Percentiles rank a stretch among this genome's conserved stretches.
Conservation (phyloP, 2,329 filamentous ascomycete genomes). For the Hymenoscyphus occultus region DNA sequence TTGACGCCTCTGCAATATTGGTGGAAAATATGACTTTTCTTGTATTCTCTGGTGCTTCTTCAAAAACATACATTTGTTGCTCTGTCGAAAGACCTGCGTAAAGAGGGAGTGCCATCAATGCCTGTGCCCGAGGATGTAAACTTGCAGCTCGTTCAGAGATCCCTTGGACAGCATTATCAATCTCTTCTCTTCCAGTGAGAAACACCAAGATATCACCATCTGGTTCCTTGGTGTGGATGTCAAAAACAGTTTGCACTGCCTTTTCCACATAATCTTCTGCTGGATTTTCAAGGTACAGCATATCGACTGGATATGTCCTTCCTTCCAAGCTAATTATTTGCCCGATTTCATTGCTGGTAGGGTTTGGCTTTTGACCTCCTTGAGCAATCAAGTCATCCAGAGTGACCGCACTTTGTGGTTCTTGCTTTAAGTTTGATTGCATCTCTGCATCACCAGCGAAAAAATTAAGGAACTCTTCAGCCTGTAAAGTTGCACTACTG, state of each 20-base stretch:
- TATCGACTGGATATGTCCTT: constrained; percentile 83
- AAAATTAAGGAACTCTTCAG: constrained; percentile 79
- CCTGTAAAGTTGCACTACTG: constrained; percentile 90
- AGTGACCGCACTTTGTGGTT: constrained; percentile 39
- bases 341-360: constrained; percentile 39
- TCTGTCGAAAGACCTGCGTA: constrained; percentile 88
- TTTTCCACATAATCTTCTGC: constrained; percentile 84
- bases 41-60: constrained; percentile 74
- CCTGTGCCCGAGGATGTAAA: constrained; percentile 56
- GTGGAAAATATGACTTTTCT: constrained; percentile 91
- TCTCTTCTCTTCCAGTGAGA: constrained; percentile 88
- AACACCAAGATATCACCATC: constrained; percentile 90
- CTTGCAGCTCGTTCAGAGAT: constrained; percentile 69
- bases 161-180: constrained; percentile 76
- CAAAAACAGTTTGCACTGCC: constrained; percentile 77
- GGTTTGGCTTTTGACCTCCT: constrained; percentile 29
- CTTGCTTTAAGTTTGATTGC: constrained; percentile 30
- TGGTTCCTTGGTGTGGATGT: constrained; percentile 78
- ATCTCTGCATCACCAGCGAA: constrained; percentile 50
- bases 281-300: constrained; percentile 74
- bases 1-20: constrained; percentile 93
- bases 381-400: constrained; percentile 33
- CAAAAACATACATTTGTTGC: constrained; percentile 93
- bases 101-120: constrained; percentile 70
- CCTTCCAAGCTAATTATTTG: constrained; percentile 83